Percentiles rank a stretch among this genome's conserved stretches.
Conservation (phyloP, 495 filamentous ascomycete genomes). For the Hamigera avellanea region DNA sequence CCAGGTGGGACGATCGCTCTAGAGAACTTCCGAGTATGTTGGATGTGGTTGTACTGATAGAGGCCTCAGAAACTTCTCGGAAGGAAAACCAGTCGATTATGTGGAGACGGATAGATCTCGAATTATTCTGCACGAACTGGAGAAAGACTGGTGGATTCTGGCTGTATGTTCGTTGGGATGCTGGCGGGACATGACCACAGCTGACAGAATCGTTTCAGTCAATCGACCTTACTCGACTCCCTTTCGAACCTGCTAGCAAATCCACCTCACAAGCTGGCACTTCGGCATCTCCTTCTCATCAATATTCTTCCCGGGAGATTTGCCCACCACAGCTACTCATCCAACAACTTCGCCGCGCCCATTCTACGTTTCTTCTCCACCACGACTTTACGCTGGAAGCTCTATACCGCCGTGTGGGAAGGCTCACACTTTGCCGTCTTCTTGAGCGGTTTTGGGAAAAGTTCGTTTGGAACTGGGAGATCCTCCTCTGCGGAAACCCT, state of each 20-base stretch:
- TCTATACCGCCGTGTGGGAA: conserved; percentile 50
- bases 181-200: conserved; percentile 9
- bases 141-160: conserved; percentile 89
- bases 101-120: conserved; percentile 85
- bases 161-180: conserved; percentile 40
- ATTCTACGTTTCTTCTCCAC: conserved; percentile 77
- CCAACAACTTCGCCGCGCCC: conserved; percentile 69
- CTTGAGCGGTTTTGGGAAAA: conserved; percentile 75
- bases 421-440: conserved; percentile 46
- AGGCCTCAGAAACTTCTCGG: conserved; percentile 57
- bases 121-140: conserved; percentile 73
- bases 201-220: conserved; percentile 34
- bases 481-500: conserved; percentile 82
- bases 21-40: not conserved
- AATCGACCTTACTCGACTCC: conserved; percentile 57
- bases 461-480: conserved; percentile 76
- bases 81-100: conserved; percentile 61
- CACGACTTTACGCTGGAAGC: conserved; percentile 59
- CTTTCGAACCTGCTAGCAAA: conserved; percentile 14
- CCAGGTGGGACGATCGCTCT: conserved; percentile 36
- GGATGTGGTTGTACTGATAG: not conserved
- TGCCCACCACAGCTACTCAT: conserved; percentile 68
- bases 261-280: conserved; percentile 10
- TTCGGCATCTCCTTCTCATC: conserved; percentile 21
- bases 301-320: conserved; percentile 84